These are phyloP conservation scores for Blastomyces parvus DNA, from an alignment of 2,329 filamentous ascomycete genomes.

Conservation along the genomic window DNA sequence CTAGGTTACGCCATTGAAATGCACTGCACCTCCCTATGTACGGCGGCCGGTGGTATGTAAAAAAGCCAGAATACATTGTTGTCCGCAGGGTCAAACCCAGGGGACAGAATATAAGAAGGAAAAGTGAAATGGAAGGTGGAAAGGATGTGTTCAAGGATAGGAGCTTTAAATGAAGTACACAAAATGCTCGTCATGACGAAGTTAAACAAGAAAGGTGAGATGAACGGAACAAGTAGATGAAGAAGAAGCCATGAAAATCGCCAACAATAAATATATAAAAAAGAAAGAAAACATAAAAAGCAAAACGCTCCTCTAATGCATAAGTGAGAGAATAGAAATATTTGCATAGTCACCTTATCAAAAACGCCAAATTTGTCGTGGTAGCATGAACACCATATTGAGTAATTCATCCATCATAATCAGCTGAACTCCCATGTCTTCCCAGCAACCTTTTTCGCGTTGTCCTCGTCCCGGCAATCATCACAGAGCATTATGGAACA, in stretches of 20 bases:
- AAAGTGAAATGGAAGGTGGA: background rate
- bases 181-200: background rate
- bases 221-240: background rate
- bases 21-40: background rate
- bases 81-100: background rate
- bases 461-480: background rate
- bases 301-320: background rate
- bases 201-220: background rate
- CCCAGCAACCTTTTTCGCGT: background rate
- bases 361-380: background rate
- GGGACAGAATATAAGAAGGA: background rate
- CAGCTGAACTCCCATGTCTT: background rate
- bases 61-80: background rate
- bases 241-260: background rate
- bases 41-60: background rate
- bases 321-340: background rate
- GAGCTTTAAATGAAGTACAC: background rate
- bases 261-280: background rate
- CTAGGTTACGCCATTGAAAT: background rate
- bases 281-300: background rate
- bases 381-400: background rate
- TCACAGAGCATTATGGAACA: constrained; percentile 7
- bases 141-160: background rate
- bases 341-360: background rate
- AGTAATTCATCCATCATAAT: background rate